phyloP scores from a whole-genome alignment of 768 basidiomycete species.

The Amanita jacksonii region DNA sequence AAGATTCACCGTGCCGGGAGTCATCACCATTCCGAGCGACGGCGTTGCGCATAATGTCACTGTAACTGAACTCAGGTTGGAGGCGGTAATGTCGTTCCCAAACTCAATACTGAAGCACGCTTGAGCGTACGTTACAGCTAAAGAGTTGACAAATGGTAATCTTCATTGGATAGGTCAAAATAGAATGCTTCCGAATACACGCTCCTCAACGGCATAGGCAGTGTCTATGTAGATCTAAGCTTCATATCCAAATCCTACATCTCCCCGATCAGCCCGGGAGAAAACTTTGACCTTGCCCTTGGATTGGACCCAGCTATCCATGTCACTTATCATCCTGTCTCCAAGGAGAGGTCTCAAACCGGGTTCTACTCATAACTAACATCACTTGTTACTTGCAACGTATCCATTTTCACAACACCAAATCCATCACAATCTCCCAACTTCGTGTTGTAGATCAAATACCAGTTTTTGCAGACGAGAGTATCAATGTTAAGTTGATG shows the following conservation, averaged over 20 bases:
- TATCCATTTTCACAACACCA: conserved; percentile 29
- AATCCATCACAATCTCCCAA: conserved; percentile 15
- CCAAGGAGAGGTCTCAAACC: conserved; percentile 22
- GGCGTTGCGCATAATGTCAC: conserved; percentile 22
- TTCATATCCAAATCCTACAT: conserved; percentile 28
- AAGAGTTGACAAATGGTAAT: background rate
- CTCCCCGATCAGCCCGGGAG: conserved; percentile 26
- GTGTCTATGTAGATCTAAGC: conserved; percentile 32
- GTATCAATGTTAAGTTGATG: conserved; percentile 11
- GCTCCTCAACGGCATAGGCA: conserved; percentile 25
- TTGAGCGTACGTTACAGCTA: conserved; percentile 17
- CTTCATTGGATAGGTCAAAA: conserved; percentile 24
- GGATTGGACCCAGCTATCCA: conserved; percentile 31
- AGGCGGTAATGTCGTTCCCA: conserved; percentile 27
- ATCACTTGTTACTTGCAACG: conserved; percentile 23
- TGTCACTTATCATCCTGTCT: conserved; percentile 27
- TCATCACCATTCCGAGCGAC: conserved; percentile 24
- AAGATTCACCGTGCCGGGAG: conserved; percentile 24
- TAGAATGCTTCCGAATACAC: conserved; percentile 32
- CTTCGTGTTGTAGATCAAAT: conserved; percentile 28
- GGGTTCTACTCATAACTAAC: conserved; percentile 26
- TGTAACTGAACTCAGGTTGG: conserved; percentile 21
- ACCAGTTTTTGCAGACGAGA: conserved; percentile 25
- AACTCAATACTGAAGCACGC: conserved; percentile 22
- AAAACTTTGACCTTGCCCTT: conserved; percentile 30